Evolutionary conservation across 495 filamentous ascomycete species (phyloP), one percentile per base, ranked within the genome.

Genomic region (Viridothelium virens): DNA sequence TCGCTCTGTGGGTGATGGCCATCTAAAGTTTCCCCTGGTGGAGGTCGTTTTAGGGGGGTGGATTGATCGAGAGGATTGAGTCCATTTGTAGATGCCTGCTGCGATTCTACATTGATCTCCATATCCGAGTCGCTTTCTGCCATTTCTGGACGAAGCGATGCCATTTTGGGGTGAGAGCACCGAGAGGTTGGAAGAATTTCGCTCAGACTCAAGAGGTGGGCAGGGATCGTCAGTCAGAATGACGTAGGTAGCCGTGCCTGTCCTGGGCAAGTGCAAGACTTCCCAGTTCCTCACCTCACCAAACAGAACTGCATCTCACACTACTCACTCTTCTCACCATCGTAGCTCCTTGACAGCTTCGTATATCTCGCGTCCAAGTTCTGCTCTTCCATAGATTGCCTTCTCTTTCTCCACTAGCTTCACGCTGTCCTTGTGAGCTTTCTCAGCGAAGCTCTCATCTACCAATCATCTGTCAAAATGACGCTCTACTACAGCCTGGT

Each of bases 401-500:
- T 46, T 9, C 7, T 46, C 41, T 46, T 46, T 16, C 7, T 46
- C 7, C 41, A 7, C 7, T 16, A 7, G 41, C 41, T 16, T 46
- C 41, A 16, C 41, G 7, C 14, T 16, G 41, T 18, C 7, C 56
- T 61, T 61, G 7, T 61, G 9, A 61, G 0, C n/a, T 18, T 31
- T 9, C 53, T 33, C 31, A 34, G 25, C 36, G 14, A 31, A 34
- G 53, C 18, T 59, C 25, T 18, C 6, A 36, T 11, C 53, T 14
- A 59, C 7, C 6, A 5, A 33, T 7, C 7, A 2, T 34, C 38
- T 70, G 74, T 70, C 84, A 88, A 77, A 67, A 98, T 98, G 94
- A 98, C 95, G 79, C 92, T 98, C 77, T 98, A 98, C 83, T 98
- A 96, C 84, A 92, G 85, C 72, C 85, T 98, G 65, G 94, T 97